phyloP scores from a whole-genome alignment of 192 early-diverging fungal genomes.

The Spinellus fusiger region DNA sequence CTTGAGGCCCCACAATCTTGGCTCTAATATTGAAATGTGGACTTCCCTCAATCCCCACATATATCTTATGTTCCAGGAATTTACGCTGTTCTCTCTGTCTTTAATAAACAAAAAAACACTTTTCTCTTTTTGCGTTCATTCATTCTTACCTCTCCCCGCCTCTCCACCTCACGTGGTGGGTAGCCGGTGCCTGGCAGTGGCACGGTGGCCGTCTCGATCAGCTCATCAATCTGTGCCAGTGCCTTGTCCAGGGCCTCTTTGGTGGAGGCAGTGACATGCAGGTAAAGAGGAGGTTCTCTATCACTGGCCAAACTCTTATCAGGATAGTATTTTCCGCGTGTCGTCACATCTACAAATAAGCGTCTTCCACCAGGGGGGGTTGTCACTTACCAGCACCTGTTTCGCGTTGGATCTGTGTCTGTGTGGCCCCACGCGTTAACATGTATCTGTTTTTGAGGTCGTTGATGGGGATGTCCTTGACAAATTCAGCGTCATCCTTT shows the following conservation, averaged over 20 bases:
- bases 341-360: constrained; percentile 53
- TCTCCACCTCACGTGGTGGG: constrained; percentile 3
- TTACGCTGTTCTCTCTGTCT: constrained; percentile 31
- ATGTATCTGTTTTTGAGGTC: constrained; percentile 73
- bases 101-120: constrained; percentile 2
- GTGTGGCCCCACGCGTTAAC: constrained; percentile 72
- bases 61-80: constrained; percentile 61
- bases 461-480: constrained; percentile 73
- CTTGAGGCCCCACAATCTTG: constrained; percentile 82
- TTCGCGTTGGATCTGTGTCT: constrained; percentile 67
- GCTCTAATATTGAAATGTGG: constrained; percentile 78
- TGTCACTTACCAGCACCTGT: constrained; percentile 57
- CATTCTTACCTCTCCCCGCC: neutral
- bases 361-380: neutral
- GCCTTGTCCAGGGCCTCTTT: constrained; percentile 69
- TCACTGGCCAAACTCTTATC: constrained; percentile 67
- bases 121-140: no score
- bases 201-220: constrained; percentile 59
- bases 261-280: constrained; percentile 65
- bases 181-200: constrained; percentile 19
- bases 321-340: constrained; percentile 79
- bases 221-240: constrained; percentile 62
- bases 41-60: constrained; percentile 67
- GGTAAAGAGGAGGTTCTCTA: constrained; percentile 71
- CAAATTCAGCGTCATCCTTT: constrained; percentile 40